These are phyloP conservation scores for Collybia sp. DNA, from an alignment of 768 basidiomycete genomes.

Conservation along the genomic window DNA sequence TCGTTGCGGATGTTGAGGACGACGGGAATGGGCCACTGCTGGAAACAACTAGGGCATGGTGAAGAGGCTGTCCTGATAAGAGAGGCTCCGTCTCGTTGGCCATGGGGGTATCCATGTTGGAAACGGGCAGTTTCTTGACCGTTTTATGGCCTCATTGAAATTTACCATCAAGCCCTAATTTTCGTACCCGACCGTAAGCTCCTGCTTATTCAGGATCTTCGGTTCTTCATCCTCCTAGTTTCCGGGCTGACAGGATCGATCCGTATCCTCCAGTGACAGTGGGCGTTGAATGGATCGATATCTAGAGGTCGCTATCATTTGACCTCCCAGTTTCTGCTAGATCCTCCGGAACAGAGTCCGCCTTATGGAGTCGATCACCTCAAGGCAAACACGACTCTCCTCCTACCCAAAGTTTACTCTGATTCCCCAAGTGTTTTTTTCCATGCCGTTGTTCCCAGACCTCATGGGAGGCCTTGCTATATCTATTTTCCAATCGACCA, in stretches of 20 bases:
- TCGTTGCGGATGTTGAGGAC: constrained; percentile 11
- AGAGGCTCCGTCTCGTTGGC: constrained; percentile 14
- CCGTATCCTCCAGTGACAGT: too few species aligned
- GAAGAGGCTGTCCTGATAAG: constrained; percentile 1
- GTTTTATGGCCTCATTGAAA: too few species aligned
- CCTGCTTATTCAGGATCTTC: constrained; percentile 1
- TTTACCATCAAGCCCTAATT: too few species aligned
- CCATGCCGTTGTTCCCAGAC: constrained; percentile 9
- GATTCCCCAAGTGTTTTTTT: constrained; percentile 14
- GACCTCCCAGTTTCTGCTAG: constrained; percentile 3
- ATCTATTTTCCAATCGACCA: too few species aligned
- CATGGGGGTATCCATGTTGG: too few species aligned
- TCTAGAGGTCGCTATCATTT: constrained; percentile 9
- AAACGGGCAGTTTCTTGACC: too few species aligned
- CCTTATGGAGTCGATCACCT: constrained; percentile 33
- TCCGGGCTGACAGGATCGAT: neutral
- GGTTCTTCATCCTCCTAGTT: neutral
- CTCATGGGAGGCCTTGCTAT: neutral
- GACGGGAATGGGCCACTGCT: constrained; percentile 5
- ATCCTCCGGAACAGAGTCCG: constrained; percentile 4
- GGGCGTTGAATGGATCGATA: neutral
- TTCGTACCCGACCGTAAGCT: neutral
- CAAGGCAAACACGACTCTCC: constrained; percentile 43
- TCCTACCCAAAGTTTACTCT: constrained; percentile 9
- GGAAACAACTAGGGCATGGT: too few species aligned